Conservation (phyloP, 345 rosid species). For the Syzygium jambos region DNA sequence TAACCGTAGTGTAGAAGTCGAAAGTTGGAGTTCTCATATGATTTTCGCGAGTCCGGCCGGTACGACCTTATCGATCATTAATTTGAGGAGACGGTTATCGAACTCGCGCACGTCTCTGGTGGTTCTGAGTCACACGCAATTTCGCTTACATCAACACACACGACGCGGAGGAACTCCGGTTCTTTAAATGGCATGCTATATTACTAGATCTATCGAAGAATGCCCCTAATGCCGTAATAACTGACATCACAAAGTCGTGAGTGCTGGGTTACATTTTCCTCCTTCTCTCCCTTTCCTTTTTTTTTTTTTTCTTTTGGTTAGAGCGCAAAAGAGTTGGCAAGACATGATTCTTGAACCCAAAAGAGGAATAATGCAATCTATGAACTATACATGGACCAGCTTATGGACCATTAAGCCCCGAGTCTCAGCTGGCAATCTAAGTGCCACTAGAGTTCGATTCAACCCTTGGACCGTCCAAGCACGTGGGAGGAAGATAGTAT, state of each 20-base stretch:
- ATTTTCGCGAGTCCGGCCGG: background rate
- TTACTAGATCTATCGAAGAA: background rate
- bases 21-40: background rate
- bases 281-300: no score
- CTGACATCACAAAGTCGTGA: background rate
- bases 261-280: background rate
- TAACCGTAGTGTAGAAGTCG: background rate
- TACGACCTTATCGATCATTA: background rate
- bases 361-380: background rate
- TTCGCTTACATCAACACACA: background rate
- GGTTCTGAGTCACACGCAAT: background rate
- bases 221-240: background rate
- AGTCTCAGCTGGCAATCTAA: background rate
- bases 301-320: background rate
- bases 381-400: background rate
- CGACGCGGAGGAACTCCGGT: background rate
- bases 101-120: background rate
- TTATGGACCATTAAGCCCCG: background rate
- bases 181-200: background rate
- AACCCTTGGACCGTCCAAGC: background rate
- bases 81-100: background rate
- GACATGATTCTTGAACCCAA: background rate
- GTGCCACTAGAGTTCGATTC: background rate
- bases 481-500: background rate
- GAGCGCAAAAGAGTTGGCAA: background rate